Conservation (phyloP, 495 filamentous ascomycete species). For the Penicillium atrosanguineum region DNA sequence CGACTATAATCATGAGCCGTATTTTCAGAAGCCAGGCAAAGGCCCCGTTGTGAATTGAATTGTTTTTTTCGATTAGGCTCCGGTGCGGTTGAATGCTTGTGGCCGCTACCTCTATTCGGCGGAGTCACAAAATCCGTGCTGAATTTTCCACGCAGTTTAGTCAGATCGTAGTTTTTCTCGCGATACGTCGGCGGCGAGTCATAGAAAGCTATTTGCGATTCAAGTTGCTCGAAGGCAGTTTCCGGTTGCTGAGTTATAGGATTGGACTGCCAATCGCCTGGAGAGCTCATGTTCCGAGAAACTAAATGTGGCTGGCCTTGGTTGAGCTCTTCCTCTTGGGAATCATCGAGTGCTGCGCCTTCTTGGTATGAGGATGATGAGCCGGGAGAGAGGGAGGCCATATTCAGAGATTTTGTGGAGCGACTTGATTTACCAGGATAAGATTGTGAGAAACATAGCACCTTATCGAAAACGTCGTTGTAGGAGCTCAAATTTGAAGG, state of each 20-base stretch:
- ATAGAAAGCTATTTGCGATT: too few relatives aligned
- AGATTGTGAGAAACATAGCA: too few relatives aligned
- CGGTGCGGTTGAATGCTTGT: not conserved
- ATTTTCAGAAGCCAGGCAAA: constrained; percentile 16
- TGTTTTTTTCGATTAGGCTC: not conserved
- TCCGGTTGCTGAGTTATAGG: too few relatives aligned
- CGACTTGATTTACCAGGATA: too few relatives aligned
- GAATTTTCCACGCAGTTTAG: not conserved
- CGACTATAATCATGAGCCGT: constrained; percentile 23
- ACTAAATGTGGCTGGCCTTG: not conserved
- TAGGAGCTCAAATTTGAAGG: too few relatives aligned
- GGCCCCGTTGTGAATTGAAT: not conserved
- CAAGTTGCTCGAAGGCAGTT: too few relatives aligned
- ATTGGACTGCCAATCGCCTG: constrained; percentile 2
- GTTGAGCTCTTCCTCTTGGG: not conserved
- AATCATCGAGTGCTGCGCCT: not conserved
- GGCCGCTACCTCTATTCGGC: not conserved
- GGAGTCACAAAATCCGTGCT: too few relatives aligned
- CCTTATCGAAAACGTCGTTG: too few relatives aligned
- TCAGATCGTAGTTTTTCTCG: not conserved
- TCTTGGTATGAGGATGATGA: constrained; percentile 1
- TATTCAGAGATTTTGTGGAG: too few relatives aligned
- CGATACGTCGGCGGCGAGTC: not conserved
- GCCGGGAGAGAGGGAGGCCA: too few relatives aligned
- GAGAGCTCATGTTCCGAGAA: not conserved